Evolutionary conservation across 495 filamentous ascomycete genomes (phyloP), one percentile per base, ranked within the genome.

Genomic region (Schizothecium vesticola): DNA sequence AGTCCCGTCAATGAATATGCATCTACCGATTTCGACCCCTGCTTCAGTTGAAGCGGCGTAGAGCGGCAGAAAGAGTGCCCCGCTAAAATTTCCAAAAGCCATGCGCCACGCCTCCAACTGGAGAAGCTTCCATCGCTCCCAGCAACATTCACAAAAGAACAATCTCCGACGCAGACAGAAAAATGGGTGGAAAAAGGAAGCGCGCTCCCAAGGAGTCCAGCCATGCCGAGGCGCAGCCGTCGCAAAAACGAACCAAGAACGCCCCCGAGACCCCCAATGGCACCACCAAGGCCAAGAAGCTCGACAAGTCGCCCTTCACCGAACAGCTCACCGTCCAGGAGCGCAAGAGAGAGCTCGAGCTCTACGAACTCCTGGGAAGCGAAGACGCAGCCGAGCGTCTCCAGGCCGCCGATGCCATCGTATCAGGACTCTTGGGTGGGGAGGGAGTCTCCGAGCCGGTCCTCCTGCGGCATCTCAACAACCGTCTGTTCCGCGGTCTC

Each of bases 401-500:
- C 63, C 76, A 77, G 57, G 83, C 84, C 3, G 85, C 84, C 13
- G 80, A 79, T 65, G 80, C 79, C 11, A 81, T 87, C 19, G 73
- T 86, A 1, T 80, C 80, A 0, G 80, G 78, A 2, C 78, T 87
- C 8, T 68, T 82, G 22, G 78, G 62, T 61, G 78, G 74, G 13
- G 71, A 77, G 1, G 76, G 76, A 25, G 79, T 80, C 19, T 71
- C 79, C 11, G 83, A 86, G 69, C 71, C 73, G 8, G 81, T 82
- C 51, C 75, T 87, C 11, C 70, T 79, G 66, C 76, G 84, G 62
- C 85, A 87, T 74, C 81, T 87, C 58, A 83, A 85, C 59, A 80
- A 83, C 70, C 81, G 93, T 33, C 83, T 99, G 16, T 91, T 97
- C 72, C 88, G 91, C 59, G 95, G 95, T 51, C 86, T 99, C 26